Evolutionary conservation across 768 basidiomycete genomes (phyloP), one percentile per base, ranked within the genome.

Genomic region (Dioszegia aurantiaca): DNA sequence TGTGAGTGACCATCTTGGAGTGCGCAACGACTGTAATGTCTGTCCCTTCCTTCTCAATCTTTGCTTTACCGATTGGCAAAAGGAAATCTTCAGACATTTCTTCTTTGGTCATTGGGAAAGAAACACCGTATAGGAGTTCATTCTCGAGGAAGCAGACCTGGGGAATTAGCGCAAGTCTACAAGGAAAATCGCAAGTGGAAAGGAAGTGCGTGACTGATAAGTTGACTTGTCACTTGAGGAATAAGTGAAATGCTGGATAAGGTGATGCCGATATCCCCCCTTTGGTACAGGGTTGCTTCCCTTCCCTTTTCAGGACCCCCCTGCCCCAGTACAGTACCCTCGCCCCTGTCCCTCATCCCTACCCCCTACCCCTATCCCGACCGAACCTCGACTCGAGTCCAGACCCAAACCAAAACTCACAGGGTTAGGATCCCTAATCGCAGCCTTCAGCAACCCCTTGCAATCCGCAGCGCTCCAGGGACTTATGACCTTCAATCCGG

Each of bases 401-500:
- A 36, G 36, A 27, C 24, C 6, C 6, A 28, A 67, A n/a, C 40
- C 40, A 5, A 21, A 42, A 42, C 70, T 67, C 60, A 72, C 89
- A 14, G 92, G 92, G 81, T 94, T 98, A 54, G 93, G 93, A 78
- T 99, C 95, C 37, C 95, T 89, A 74, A 99, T 98, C 39, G 95
- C 95, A 62, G 91, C 79, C 85, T 98, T 99, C 65, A 99, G 83
- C 58, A 99, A 83, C 75, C 95, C 95, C 79, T 90, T 97, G 84
- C 93, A 97, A 77, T 99, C 95, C 77, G 98, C 93, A n/a, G 95
- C 86, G 74, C 83, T 91, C 90, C 90, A 99, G 27, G 95, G 95
- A 68, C 88, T 90, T 74, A 99, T 84, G 62, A 99, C 95, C 80
- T 99, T 99, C 67, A 99, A 83, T 61, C 95, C 95, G 8, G 95